These are phyloP conservation scores for Mercurialis annua DNA, from an alignment of 345 rosid genomes.

Conservation along the genomic window DNA sequence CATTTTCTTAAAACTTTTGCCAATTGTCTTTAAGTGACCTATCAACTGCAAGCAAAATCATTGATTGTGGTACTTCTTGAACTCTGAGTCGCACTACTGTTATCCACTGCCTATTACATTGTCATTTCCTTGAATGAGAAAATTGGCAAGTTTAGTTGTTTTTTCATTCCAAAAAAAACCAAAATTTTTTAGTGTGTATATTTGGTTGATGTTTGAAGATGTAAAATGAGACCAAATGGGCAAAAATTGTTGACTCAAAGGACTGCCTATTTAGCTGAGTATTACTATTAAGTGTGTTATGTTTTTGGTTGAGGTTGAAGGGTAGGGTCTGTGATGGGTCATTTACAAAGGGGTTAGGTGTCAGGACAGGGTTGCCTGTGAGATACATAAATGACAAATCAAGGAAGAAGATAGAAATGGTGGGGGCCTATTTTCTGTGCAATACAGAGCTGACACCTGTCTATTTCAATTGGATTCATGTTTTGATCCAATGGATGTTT, in stretches of 20 bases:
- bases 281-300: too few relatives aligned
- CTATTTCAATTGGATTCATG: not conserved
- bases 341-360: constrained; percentile 6
- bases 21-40: too few relatives aligned
- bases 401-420: not conserved
- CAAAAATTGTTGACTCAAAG: not conserved
- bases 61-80: too few relatives aligned
- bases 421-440: not conserved
- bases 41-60: too few relatives aligned
- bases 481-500: not conserved
- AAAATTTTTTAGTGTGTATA: not conserved
- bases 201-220: not conserved
- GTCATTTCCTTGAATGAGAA: too few relatives aligned
- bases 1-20: too few relatives aligned
- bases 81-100: too few relatives aligned
- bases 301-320: not conserved
- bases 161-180: too few relatives aligned
- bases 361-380: not conserved
- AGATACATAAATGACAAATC: not conserved
- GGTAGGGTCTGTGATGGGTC: not conserved
- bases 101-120: too few relatives aligned
- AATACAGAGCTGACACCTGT: constrained; percentile 24
- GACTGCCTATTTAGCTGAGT: not conserved
- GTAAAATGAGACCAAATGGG: not conserved
- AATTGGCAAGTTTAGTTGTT: too few relatives aligned